Percentiles rank a stretch among this genome's conserved stretches.
These are phyloP conservation scores for Thecaphora thlaspeos DNA, from an alignment of 1,284 basidiomycete species.

Conservation along the genomic window DNA sequence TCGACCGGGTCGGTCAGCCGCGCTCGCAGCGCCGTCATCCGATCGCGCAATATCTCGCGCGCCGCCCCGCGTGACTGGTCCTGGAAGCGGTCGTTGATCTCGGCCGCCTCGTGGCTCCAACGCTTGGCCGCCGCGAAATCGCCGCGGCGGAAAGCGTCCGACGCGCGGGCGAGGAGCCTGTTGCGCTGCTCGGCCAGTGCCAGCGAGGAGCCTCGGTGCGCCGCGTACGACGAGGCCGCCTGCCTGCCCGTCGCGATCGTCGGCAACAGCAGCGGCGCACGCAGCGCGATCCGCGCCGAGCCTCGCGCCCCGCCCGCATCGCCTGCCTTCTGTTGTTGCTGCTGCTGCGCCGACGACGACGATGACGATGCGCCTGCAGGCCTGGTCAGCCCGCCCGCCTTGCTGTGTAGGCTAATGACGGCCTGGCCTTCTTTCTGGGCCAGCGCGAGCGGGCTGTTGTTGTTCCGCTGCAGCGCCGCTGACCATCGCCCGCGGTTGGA, in stretches of 20 bases:
- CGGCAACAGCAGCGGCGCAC: constrained; percentile 68
- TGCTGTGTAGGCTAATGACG: constrained; percentile 16
- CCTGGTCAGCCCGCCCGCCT: too few species aligned
- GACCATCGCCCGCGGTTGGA: constrained; percentile 46
- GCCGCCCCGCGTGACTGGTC: constrained; percentile 79
- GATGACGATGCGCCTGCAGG: too few species aligned
- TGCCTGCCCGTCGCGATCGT: constrained; percentile 67
- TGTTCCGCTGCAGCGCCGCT: constrained; percentile 30
- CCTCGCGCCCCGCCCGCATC: background rate
- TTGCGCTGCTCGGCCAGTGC: constrained; percentile 90
- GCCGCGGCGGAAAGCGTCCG: constrained; percentile 88
- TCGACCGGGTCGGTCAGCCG: constrained; percentile 64
- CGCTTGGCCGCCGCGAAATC: constrained; percentile 92
- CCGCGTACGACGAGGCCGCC: constrained; percentile 78
- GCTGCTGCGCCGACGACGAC: too few species aligned
- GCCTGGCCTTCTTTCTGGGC: constrained; percentile 18
- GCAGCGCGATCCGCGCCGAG: constrained; percentile 64
- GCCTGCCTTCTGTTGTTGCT: too few species aligned
- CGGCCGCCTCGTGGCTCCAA: constrained; percentile 88
- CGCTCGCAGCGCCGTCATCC: constrained; percentile 68
- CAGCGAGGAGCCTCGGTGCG: constrained; percentile 78
- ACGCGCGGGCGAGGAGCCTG: constrained; percentile 88
- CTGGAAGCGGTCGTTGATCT: constrained; percentile 83
- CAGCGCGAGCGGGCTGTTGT: constrained; percentile 12
- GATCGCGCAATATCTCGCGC: constrained; percentile 76